Evolutionary conservation across 108 stramenopile genomes (phyloP).

Genomic region (Nannochloropsis gaditana): DNA sequence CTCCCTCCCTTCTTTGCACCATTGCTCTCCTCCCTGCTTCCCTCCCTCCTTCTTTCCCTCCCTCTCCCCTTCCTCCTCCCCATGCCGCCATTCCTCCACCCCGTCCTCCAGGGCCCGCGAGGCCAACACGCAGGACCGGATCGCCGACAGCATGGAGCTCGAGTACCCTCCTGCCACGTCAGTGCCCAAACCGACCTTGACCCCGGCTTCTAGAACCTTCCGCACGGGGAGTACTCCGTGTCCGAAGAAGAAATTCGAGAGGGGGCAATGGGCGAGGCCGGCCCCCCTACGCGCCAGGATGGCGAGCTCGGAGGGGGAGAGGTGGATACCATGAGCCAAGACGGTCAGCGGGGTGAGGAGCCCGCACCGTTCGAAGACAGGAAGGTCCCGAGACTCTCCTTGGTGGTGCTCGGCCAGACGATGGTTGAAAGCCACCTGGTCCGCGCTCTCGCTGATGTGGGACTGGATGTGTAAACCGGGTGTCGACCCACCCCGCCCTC

Average conservation of each 20-base stretch:
- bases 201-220: slow-evolving; percentile 24
- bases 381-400: slow-evolving; percentile 35
- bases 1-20: not conserved
- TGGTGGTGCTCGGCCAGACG: slow-evolving; percentile 45
- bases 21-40: not conserved
- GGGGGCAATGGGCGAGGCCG: slow-evolving; percentile 58
- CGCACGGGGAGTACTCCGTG: slow-evolving; percentile 21
- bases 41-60: not conserved
- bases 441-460: slow-evolving; percentile 56
- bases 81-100: not conserved
- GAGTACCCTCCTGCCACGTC: slow-evolving; percentile 62
- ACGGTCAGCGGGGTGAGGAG: slow-evolving; percentile 45
- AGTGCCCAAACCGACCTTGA: slow-evolving; percentile 60
- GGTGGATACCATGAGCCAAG: slow-evolving; percentile 57
- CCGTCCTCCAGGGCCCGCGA: slow-evolving; percentile 21
- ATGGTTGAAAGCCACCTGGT: slow-evolving; percentile 50
- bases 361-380: slow-evolving; percentile 46
- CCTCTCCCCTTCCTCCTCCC: not conserved
- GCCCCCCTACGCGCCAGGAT: slow-evolving; percentile 32
- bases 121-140: slow-evolving; percentile 54
- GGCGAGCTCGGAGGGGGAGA: slow-evolving; percentile 39
- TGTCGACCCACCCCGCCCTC: not conserved
- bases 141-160: slow-evolving; percentile 53
- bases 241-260: slow-evolving; percentile 51
- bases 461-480: slow-evolving; percentile 47